Conservation (phyloP, 2,329 filamentous ascomycete species). For the Sordariomycetes sp. region DNA sequence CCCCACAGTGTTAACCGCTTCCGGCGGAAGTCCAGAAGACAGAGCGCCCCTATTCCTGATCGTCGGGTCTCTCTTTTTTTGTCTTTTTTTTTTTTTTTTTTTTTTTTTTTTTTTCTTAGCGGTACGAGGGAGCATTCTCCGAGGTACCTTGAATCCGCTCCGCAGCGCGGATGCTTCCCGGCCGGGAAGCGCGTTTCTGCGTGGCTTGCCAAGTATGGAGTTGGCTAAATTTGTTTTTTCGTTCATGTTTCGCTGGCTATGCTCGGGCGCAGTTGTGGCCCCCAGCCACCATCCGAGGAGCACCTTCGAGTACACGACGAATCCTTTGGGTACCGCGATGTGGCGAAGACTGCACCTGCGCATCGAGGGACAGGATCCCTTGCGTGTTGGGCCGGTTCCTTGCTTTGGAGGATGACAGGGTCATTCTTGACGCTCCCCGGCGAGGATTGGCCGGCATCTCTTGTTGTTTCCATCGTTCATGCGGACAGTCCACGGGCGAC, state of each 20-base stretch:
- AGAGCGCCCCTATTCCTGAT: not conserved
- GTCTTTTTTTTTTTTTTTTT: no score
- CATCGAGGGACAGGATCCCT: no score
- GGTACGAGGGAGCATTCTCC: not conserved
- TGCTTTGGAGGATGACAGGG: not conserved
- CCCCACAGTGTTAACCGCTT: not conserved
- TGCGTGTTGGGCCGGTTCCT: not conserved
- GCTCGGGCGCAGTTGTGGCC: not conserved
- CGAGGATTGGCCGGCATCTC: not conserved
- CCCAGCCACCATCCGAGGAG: not conserved
- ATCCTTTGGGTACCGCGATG: no score
- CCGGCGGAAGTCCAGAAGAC: no score
- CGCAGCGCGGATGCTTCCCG: no score
- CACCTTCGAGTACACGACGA: not conserved
- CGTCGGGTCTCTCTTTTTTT: not conserved
- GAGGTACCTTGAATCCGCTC: no score
- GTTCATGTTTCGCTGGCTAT: not conserved
- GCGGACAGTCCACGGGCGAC: not conserved
- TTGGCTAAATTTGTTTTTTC: not conserved
- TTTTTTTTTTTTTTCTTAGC: not conserved
- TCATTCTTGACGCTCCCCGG: not conserved
- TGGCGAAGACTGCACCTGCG: no score
- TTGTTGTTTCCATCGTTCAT: not conserved
- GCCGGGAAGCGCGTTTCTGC: no score
- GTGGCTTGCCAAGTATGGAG: not conserved